phyloP scores from a whole-genome alignment of 306 rosid genomes.

The Erythrophleum fordii region DNA sequence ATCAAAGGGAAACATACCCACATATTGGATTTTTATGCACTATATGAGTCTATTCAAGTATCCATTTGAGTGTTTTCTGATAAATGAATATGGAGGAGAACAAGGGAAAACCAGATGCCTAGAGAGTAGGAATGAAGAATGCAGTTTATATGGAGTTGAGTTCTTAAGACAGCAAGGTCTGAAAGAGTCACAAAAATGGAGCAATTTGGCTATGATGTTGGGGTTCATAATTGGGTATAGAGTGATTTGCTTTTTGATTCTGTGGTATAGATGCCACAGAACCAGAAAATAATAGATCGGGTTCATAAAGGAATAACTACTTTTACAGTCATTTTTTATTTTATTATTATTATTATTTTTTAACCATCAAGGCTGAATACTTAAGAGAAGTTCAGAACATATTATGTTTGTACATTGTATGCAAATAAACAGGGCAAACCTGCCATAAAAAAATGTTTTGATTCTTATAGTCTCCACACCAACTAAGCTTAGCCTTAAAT shows the following conservation, averaged over 20 bases:
- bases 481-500: neutral
- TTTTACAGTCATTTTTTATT: constrained; percentile 23
- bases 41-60: constrained; percentile 89
- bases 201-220: constrained; percentile 79
- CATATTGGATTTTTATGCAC: constrained; percentile 94
- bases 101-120: constrained; percentile 71
- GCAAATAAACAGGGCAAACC: constrained; percentile 18
- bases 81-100: constrained; percentile 92
- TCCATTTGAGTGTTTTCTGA: constrained; percentile 93
- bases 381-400: neutral
- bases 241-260: constrained; percentile 70
- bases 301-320: constrained; percentile 28
- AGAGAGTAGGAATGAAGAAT: constrained; percentile 52
- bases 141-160: constrained; percentile 65
- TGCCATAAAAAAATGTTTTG: constrained; percentile 27
- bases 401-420: constrained; percentile 27
- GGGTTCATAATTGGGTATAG: constrained; percentile 87
- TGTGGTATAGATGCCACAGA: constrained; percentile 82
- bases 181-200: constrained; percentile 79
- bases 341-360: neutral
- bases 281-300: constrained; percentile 53
- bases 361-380: constrained; percentile 8
- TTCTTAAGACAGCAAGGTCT: constrained; percentile 78
- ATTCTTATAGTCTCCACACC: constrained; percentile 7
- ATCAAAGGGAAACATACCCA: constrained; percentile 78